These are phyloP conservation scores for Tylopilus sp. DNA, from an alignment of 768 basidiomycete species.

Conservation along the genomic window DNA sequence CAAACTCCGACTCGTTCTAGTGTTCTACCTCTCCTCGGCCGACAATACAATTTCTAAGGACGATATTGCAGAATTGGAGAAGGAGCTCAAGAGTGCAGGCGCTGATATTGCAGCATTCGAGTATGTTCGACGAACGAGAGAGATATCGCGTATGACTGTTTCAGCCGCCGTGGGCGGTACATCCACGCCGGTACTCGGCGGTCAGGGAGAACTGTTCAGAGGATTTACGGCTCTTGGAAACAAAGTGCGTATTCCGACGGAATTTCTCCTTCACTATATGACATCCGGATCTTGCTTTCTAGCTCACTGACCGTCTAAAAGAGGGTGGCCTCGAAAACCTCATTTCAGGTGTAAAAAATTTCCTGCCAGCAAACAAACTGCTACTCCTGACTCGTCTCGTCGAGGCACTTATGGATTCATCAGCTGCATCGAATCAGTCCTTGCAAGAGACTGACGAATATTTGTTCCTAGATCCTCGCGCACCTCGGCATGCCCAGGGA, in stretches of 20 bases:
- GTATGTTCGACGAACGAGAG: constrained; percentile 87
- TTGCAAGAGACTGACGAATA: constrained; percentile 96
- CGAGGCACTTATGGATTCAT: constrained; percentile 97
- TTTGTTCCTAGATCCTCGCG: constrained; percentile 88
- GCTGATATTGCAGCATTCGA: constrained; percentile 83
- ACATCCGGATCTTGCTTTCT: background rate
- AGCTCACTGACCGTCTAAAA: constrained; percentile 91
- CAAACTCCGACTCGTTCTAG: constrained; percentile 91
- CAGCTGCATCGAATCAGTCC: constrained; percentile 89
- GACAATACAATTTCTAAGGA: constrained; percentile 83
- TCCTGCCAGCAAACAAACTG: constrained; percentile 92
- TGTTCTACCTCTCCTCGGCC: constrained; percentile 87
- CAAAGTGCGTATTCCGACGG: constrained; percentile 50
- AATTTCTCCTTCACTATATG: background rate
- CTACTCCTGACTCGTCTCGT: constrained; percentile 88
- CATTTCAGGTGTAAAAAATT: constrained; percentile 96
- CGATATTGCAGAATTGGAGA: constrained; percentile 83
- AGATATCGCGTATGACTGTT: constrained; percentile 89
- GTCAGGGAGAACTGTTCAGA: constrained; percentile 85
- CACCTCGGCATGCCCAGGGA: constrained; percentile 54
- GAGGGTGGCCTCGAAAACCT: constrained; percentile 97
- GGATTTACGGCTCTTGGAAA: constrained; percentile 92
- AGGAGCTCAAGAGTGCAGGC: constrained; percentile 78
- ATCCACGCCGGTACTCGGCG: constrained; percentile 65
- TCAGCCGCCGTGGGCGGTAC: constrained; percentile 57